Percentiles rank a stretch among this genome's conserved stretches.
phyloP scores from a whole-genome alignment of 257 asterid species.

The Prunella vulgaris region DNA sequence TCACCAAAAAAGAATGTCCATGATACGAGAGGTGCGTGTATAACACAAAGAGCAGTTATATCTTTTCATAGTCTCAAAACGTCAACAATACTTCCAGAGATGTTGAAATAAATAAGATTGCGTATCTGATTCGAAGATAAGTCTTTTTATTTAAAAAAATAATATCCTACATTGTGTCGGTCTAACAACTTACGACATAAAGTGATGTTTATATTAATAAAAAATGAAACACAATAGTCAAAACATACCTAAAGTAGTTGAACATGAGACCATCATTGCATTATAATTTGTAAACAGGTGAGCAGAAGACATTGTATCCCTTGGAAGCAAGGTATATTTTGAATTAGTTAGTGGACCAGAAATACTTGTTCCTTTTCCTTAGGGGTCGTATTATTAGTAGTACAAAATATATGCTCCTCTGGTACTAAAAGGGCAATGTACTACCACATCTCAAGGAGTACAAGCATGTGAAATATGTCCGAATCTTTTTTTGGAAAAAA shows the following conservation, averaged over 20 bases:
- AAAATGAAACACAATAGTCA: not conserved
- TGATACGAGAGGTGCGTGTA: not conserved
- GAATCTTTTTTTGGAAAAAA: not conserved
- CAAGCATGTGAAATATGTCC: slow-evolving; percentile 16
- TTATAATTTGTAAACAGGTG: not conserved
- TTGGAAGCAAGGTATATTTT: slow-evolving; percentile 32
- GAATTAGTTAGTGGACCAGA: slow-evolving; percentile 25
- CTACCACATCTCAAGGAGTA: slow-evolving; percentile 26
- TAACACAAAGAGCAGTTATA: not conserved
- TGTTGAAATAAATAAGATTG: not conserved
- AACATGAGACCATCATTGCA: slow-evolving; percentile 11
- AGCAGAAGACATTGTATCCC: slow-evolving; percentile 15
- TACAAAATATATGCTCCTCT: slow-evolving; percentile 23
- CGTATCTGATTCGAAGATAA: slow-evolving; percentile 23
- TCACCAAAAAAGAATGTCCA: not conserved
- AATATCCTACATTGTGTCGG: not conserved
- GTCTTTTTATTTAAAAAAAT: not conserved
- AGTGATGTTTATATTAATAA: not conserved
- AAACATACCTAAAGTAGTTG: slow-evolving; percentile 25
- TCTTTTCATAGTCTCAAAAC: not conserved
- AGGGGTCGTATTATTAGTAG: slow-evolving; percentile 20
- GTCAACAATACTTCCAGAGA: not conserved
- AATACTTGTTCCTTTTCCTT: slow-evolving; percentile 2
- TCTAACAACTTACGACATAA: not conserved
- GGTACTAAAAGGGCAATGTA: slow-evolving; percentile 26